Conservation (phyloP, 305 asterid genomes). For the Solanum hybrid region DNA sequence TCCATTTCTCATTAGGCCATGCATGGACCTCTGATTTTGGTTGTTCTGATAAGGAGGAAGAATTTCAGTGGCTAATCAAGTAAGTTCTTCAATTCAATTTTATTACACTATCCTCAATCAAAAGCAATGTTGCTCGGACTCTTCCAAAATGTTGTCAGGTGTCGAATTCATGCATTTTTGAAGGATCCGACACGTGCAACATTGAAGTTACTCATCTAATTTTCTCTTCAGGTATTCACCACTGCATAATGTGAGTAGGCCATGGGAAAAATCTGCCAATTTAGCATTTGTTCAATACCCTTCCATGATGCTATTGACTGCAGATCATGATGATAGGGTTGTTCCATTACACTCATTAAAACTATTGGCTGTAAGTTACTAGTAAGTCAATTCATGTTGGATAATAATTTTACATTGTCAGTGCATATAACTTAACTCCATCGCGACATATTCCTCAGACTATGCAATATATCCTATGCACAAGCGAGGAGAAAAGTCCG, state of each 20-base stretch:
- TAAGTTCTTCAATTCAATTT: slow-evolving; percentile 19
- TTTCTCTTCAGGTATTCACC: slow-evolving; percentile 67
- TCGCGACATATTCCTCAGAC: slow-evolving; percentile 33
- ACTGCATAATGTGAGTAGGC: slow-evolving; percentile 81
- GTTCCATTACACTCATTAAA: slow-evolving; percentile 81
- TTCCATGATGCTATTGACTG: slow-evolving; percentile 68
- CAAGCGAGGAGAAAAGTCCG: slow-evolving; percentile 52
- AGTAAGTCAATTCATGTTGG: background rate
- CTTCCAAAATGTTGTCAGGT: background rate
- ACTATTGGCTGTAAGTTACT: slow-evolving; percentile 49
- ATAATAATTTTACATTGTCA: background rate
- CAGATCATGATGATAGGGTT: slow-evolving; percentile 87
- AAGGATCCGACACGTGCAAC: background rate
- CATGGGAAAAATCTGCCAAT: slow-evolving; percentile 59
- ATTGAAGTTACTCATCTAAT: background rate
- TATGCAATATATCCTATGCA: slow-evolving; percentile 69
- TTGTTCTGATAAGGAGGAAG: slow-evolving; percentile 79
- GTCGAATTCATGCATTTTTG: background rate
- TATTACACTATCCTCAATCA: background rate
- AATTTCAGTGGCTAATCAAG: slow-evolving; percentile 74
- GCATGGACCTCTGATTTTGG: slow-evolving; percentile 93
- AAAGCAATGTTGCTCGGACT: background rate
- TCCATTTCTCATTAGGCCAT: slow-evolving; percentile 42
- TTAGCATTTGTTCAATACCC: slow-evolving; percentile 49
- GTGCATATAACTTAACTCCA: background rate